A percentile compares a stretch with the other conserved stretches of the same genome.
These are phyloP conservation scores for Suhomyces xylopsoci DNA, from an alignment of 805 yeast genomes.

Conservation along the genomic window DNA sequence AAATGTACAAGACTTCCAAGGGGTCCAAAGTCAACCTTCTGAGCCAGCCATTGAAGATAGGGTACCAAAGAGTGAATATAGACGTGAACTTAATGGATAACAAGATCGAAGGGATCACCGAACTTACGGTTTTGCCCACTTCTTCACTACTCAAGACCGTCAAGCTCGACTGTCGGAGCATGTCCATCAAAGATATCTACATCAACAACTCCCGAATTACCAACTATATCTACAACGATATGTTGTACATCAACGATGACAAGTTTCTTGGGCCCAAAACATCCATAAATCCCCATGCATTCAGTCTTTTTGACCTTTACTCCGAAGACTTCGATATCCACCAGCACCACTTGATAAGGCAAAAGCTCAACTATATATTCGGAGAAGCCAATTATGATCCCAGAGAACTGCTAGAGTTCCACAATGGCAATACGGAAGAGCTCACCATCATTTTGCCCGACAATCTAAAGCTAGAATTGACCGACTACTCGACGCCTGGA, in stretches of 20 bases:
- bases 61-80: conserved; percentile 78
- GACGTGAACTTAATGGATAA: conserved; percentile 74
- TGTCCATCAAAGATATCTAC: conserved; percentile 58
- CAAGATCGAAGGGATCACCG: conserved; percentile 69
- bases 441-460: conserved; percentile 63
- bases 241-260: conserved; percentile 39
- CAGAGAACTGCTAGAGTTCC: conserved; percentile 13
- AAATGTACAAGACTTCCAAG: conserved; percentile 17
- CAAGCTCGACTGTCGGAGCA: conserved; percentile 77
- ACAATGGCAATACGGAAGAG: conserved; percentile 56
- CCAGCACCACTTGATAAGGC: conserved; percentile 60
- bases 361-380: conserved; percentile 50
- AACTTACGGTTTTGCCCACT: conserved; percentile 74
- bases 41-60: conserved; percentile 60
- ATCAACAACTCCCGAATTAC: conserved; percentile 58
- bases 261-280: conserved; percentile 23
- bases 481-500: conserved; percentile 43
- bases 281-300: conserved; percentile 9
- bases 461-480: conserved; percentile 56
- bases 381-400: conserved; percentile 43
- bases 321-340: conserved; percentile 40
- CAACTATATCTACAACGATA: conserved; percentile 55
- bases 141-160: conserved; percentile 55
- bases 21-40: conserved; percentile 19
- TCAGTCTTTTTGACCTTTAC: conserved; percentile 42